A percentile compares a stretch with the other conserved stretches of the same genome.
Evolutionary conservation across 176 grass and related monocot genomes (phyloP).

Genomic region (Juncus inflexus): DNA sequence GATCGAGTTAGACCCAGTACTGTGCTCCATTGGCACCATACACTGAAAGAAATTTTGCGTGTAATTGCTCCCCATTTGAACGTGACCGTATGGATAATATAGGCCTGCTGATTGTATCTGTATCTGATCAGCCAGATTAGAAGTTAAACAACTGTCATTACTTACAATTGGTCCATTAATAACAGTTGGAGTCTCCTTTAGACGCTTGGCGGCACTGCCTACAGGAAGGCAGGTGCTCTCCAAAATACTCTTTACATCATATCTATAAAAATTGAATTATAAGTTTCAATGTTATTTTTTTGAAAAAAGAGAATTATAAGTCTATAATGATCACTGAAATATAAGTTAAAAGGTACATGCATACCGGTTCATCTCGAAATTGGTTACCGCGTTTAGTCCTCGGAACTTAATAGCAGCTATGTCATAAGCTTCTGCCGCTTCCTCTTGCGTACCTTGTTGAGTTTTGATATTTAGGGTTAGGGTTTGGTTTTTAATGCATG

Average conservation of each 20-base stretch:
- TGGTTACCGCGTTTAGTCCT: conserved; percentile 44
- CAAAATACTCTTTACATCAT: conserved; percentile 50
- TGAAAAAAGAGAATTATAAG: no score
- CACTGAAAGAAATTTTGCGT: conserved; percentile 47
- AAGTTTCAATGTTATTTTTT: no score
- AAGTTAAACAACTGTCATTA: conserved; percentile 16
- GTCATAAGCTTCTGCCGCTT: conserved; percentile 50
- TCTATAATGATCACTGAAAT: no score
- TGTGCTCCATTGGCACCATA: conserved; percentile 24
- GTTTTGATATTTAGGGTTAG: conserved; percentile 3
- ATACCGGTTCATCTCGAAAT: conserved; percentile 46
- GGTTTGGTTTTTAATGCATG: conserved; percentile 13
- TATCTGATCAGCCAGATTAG: conserved; percentile 3
- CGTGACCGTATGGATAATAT: conserved; percentile 22
- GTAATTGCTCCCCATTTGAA: conserved; percentile 10
- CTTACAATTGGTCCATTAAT: neutral
- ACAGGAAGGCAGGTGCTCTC: conserved; percentile 41
- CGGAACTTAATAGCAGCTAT: conserved; percentile 51
- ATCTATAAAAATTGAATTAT: neutral
- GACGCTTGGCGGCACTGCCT: conserved; percentile 41
- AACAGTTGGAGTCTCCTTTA: conserved; percentile 29
- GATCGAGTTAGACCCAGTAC: conserved; percentile 37
- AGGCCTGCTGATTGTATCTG: conserved; percentile 16
- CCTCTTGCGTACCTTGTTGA: conserved; percentile 40
- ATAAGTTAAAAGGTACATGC: no score